Base-by-base conservation (phyloP, 257 asterid species). In the Jacaranda mimosifolia region DNA sequence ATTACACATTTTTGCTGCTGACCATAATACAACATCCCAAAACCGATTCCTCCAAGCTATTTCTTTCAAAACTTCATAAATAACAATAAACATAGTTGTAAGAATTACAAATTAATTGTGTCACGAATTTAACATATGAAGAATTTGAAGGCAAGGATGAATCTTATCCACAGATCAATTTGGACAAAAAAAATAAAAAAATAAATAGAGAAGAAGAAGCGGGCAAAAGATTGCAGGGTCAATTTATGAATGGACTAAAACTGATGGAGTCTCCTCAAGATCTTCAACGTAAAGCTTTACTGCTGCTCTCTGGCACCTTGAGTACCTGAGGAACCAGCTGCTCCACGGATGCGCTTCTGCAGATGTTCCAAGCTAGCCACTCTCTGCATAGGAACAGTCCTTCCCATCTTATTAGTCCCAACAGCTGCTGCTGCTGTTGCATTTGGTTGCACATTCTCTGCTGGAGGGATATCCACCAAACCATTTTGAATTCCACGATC, bases 281-380 rank as follows among this genome's bases (percentile, higher is more conserved):
- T 60, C 56, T 43, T 75, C 52, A 75, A 43, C 75, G n/a, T n/a
- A 79, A 43, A 18, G 48, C 67, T 73, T 62, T 75, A 69, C n/a
- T n/a, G n/a, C n/a, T 62, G 69, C n/a, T 75, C 77, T 74, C 86
- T 49, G 73, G 81, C 26, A 68, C 83, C 88, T 73, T 82, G 80
- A 46, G 73, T 86, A 42, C 84, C 91, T 45, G 79, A 60, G 8
- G 91, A 68, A 64, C 70, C 78, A 40, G 83, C 88, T 53, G 14
- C 52, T 11, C 85, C 87, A 2, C 91, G 91, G n/a, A 92, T 91
- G 70, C 96, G 93, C 84, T 91, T 91, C 88, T 92, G 96, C 74
- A 92, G 86, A 83, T 93, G 99, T 65, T 95, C 98, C 94, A 93
- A 85, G 88, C 98, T 95, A 57, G 96, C 96, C 74, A 91, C 97